A percentile compares a stretch with the other conserved stretches of the same genome.
Conservation (phyloP, 768 basidiomycete genomes). For the Lyophyllum atratum region DNA sequence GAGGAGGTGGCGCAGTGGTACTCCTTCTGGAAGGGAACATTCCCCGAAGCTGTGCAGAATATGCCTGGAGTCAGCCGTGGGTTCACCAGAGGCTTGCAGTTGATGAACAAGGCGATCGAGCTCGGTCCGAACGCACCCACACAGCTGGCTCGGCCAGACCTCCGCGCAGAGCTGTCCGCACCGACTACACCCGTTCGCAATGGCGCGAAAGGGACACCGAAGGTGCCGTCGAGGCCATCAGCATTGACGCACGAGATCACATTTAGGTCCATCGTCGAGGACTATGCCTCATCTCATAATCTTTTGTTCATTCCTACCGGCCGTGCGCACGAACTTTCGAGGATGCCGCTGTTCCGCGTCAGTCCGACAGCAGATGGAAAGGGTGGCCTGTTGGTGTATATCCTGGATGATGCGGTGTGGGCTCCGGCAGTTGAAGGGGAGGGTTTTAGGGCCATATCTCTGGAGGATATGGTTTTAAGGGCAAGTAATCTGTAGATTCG, state of each 20-base stretch:
- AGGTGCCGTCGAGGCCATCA: slow-evolving; percentile 39
- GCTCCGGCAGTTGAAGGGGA: slow-evolving; percentile 57
- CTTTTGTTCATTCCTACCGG: slow-evolving; percentile 89
- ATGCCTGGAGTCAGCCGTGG: slow-evolving; percentile 71
- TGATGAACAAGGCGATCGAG: slow-evolving; percentile 94
- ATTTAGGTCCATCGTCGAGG: slow-evolving; percentile 92
- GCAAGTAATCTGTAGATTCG: slow-evolving; percentile 33
- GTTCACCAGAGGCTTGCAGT: slow-evolving; percentile 84
- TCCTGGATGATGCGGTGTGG: slow-evolving; percentile 95
- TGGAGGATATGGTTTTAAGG: slow-evolving; percentile 87
- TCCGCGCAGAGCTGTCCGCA: slow-evolving; percentile 45
- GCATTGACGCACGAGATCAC: slow-evolving; percentile 79
- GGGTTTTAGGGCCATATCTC: slow-evolving; percentile 71
- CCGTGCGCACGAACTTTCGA: slow-evolving; percentile 77
- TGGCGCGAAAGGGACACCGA: slow-evolving; percentile 31
- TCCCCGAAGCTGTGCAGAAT: slow-evolving; percentile 70
- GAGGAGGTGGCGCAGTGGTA: slow-evolving; percentile 96
- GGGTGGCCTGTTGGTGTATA: slow-evolving; percentile 86
- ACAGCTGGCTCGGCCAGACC: slow-evolving; percentile 68
- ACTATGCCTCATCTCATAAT: slow-evolving; percentile 82
- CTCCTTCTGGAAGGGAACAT: slow-evolving; percentile 80
- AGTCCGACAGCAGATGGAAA: slow-evolving; percentile 78
- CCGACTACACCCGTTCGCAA: slow-evolving; percentile 27
- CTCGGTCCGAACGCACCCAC: slow-evolving; percentile 77
- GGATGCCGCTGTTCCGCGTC: slow-evolving; percentile 89